phyloP scores from a whole-genome alignment of 176 grass and related monocot species.

The Rhynchospora breviuscula region DNA sequence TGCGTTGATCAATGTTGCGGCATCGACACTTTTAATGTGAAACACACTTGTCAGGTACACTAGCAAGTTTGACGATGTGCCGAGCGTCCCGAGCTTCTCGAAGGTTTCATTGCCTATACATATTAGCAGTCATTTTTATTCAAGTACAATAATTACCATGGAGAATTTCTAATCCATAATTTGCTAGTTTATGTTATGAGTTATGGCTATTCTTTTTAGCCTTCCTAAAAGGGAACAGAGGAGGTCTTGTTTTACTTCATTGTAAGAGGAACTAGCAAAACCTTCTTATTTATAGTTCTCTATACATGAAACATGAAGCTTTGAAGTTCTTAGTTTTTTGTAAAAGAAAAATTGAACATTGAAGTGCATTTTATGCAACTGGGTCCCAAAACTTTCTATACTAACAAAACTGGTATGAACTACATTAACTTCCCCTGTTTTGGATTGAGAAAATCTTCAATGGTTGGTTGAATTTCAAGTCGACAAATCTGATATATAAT shows the following conservation, averaged over 20 bases:
- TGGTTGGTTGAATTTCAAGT: neutral
- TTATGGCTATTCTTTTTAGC: neutral
- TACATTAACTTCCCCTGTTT: conserved; percentile 9
- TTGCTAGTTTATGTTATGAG: neutral
- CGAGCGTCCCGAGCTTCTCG: conserved; percentile 87
- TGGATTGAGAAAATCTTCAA: neutral
- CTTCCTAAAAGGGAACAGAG: neutral
- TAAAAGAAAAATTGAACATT: neutral
- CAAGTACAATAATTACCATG: neutral
- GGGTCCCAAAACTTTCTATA: neutral
- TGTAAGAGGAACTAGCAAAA: neutral
- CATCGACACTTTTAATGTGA: conserved; percentile 83
- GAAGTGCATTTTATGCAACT: neutral
- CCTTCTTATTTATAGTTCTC: neutral
- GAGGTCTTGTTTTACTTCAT: neutral
- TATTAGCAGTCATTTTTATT: neutral
- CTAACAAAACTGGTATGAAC: neutral
- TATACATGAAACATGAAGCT: neutral
- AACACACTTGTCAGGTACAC: conserved; percentile 93
- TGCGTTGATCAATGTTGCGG: conserved; percentile 63
- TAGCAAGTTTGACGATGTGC: conserved; percentile 78
- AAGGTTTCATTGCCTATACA: conserved; percentile 77
- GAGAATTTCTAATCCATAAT: neutral
- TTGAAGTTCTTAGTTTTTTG: neutral
- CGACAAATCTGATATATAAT: neutral